These are phyloP conservation scores for Argentina anserina DNA, from an alignment of 306 rosid genomes.

Conservation along the genomic window DNA sequence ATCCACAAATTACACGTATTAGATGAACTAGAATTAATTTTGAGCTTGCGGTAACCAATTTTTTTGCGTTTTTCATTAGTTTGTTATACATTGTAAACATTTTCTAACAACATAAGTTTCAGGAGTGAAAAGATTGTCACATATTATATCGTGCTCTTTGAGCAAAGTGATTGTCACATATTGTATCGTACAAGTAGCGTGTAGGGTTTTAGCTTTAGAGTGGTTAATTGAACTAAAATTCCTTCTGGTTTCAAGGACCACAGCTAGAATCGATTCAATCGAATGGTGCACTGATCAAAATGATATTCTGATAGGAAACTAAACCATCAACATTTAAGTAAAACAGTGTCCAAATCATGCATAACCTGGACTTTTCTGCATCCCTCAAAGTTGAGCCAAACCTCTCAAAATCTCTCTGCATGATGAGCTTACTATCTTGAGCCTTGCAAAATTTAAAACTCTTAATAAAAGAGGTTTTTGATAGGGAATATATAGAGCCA, in stretches of 20 bases:
- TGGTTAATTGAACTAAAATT: constrained; percentile 5
- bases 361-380: constrained; percentile 30
- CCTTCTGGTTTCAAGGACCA: constrained; percentile 18
- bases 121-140: neutral
- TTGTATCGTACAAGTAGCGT: neutral
- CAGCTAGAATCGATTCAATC: constrained; percentile 18
- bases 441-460: constrained; percentile 28
- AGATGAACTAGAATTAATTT: neutral
- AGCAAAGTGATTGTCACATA: neutral
- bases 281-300: constrained; percentile 17
- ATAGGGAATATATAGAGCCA: constrained; percentile 18
- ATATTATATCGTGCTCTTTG: neutral
- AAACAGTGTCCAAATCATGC: constrained; percentile 24
- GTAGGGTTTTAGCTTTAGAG: neutral
- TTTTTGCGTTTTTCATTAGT: neutral
- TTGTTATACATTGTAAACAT: neutral
- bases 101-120: neutral
- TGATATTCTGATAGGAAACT: constrained; percentile 8
- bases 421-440: constrained; percentile 43
- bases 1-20: neutral
- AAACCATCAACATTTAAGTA: constrained; percentile 17
- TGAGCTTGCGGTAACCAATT: neutral
- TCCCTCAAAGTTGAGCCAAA: constrained; percentile 52
- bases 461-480: constrained; percentile 20
- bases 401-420: constrained; percentile 44